Percentiles rank a stretch among this genome's conserved stretches.
These are phyloP conservation scores for Malania oleifera DNA, from an alignment of 164 flowering plant genomes.

Conservation along the genomic window DNA sequence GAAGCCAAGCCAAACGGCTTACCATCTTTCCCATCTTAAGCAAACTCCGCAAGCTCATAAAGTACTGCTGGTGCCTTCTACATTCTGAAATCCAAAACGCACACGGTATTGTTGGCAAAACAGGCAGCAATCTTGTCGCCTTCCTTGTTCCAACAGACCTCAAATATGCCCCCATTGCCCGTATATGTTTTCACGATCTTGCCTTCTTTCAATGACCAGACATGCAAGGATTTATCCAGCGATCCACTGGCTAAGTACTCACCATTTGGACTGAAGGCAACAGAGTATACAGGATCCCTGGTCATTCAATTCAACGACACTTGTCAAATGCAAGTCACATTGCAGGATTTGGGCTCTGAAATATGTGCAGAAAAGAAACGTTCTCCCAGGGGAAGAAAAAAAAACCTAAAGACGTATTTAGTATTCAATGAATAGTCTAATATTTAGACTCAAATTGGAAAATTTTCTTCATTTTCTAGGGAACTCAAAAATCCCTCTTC, in stretches of 20 bases:
- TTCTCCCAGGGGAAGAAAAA: too few relatives aligned
- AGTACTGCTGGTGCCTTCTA: too few relatives aligned
- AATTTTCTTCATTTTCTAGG: too few relatives aligned
- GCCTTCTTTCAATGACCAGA: constrained; percentile 85
- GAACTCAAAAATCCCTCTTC: too few relatives aligned
- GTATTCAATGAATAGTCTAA: too few relatives aligned
- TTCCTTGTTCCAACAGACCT: constrained; percentile 95
- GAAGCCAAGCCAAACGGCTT: too few relatives aligned
- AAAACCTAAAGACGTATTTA: too few relatives aligned
- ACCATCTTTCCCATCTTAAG: too few relatives aligned
- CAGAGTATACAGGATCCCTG: constrained; percentile 92
- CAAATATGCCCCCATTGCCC: constrained; percentile 87
- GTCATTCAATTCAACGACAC: constrained; percentile 2
- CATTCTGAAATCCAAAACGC: constrained; percentile 87
- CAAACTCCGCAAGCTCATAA: too few relatives aligned
- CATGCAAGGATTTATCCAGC: constrained; percentile 66
- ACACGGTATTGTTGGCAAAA: constrained; percentile 73
- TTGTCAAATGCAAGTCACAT: not conserved
- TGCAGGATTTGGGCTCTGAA: not conserved
- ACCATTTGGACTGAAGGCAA: constrained; percentile 91
- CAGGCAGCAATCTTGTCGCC: constrained; percentile 92
- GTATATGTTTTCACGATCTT: constrained; percentile 78
- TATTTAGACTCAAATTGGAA: too few relatives aligned
- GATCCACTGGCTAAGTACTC: constrained; percentile 92
- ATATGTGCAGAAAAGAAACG: too few relatives aligned